Base-by-base conservation (phyloP, 441 rosid genomes). In the Rhodomyrtus psidioides region DNA sequence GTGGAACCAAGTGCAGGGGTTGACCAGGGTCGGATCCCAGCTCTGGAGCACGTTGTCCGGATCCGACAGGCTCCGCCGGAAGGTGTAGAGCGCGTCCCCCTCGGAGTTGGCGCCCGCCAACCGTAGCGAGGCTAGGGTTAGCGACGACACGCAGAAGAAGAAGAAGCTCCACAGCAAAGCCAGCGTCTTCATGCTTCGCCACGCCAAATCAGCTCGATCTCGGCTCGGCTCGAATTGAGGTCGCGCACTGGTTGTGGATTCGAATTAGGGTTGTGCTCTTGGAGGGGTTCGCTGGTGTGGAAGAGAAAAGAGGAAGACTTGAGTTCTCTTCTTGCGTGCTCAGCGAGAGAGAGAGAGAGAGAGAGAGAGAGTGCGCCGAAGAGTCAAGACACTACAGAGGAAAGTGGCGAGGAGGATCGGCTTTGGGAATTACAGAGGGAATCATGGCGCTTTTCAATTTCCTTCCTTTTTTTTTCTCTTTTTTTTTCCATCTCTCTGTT, bases 1-100 rank as follows among this genome's bases (percentile, higher is more conserved):
- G 85, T 97, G 99, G 88, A 97, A 97, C 99, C 99, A 96, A 60
- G 99, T 96, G 85, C 98, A 96, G 4, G 99, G 98, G 81, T 92
- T 95, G 60, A 96, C 99, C 30, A 96, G 98, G 82, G 94, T 95
- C 23, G 99, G 98, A 93, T 96, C 98, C 99, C 99, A 96, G 92
- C 99, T 95, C 91, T 95, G 98, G 82, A 96, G 95, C n/a, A 94
- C 98, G 92, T 91, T 93, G 85, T 92, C 94, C 16, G 96, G 98
- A 87, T 96, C 99, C 62, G 94, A 88, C 46, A 95, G 88, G 92
- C 95, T 93, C 88, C 89, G 91, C 30, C 97, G 91, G 74, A 96
- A 92, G 3, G 96, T 89, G 90, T 90, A 92, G 7, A 96, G 94
- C 51, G 99, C 97, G 88, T 96, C 99, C 21, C 98, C 99, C 83